These are phyloP conservation scores for Boletus rex-veris DNA, from an alignment of 768 basidiomycete genomes.

Conservation along the genomic window DNA sequence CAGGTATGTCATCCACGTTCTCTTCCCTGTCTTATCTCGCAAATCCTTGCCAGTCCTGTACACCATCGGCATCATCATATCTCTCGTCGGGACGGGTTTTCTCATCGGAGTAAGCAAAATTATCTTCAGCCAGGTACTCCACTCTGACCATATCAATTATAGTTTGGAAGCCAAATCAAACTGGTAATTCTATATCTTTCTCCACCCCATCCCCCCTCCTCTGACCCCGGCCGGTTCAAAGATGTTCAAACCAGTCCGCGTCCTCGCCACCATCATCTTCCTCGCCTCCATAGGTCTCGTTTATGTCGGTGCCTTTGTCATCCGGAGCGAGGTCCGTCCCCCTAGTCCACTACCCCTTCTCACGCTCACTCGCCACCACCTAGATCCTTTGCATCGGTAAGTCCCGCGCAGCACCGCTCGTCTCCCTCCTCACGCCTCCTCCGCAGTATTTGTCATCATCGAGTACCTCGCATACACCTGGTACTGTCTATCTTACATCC, in stretches of 20 bases:
- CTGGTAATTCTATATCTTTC: constrained; percentile 45
- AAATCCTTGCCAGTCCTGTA: constrained; percentile 61
- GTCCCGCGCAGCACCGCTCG: neutral
- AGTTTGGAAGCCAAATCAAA: constrained; percentile 82
- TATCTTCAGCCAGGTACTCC: neutral
- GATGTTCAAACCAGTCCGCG: constrained; percentile 95
- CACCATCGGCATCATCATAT: constrained; percentile 75
- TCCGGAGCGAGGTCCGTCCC: constrained; percentile 57
- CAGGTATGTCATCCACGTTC: constrained; percentile 47
- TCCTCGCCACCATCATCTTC: constrained; percentile 77
- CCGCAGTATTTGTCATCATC: constrained; percentile 81
- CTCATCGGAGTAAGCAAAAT: constrained; percentile 72
- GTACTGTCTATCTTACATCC: constrained; percentile 87
- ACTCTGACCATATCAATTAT: constrained; percentile 1
- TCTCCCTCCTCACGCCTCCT: neutral
- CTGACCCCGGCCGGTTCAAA: constrained; percentile 25
- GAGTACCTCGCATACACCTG: constrained; percentile 91
- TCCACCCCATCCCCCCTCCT: neutral
- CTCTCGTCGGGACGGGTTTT: constrained; percentile 87
- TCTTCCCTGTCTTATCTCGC: neutral
- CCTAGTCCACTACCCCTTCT: neutral
- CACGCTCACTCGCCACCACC: neutral
- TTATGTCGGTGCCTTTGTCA: constrained; percentile 82
- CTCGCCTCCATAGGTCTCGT: constrained; percentile 77
- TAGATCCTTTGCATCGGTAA: constrained; percentile 69